phyloP scores from a whole-genome alignment of 1,284 basidiomycete species.

The Ceratobasidium papillatum region DNA sequence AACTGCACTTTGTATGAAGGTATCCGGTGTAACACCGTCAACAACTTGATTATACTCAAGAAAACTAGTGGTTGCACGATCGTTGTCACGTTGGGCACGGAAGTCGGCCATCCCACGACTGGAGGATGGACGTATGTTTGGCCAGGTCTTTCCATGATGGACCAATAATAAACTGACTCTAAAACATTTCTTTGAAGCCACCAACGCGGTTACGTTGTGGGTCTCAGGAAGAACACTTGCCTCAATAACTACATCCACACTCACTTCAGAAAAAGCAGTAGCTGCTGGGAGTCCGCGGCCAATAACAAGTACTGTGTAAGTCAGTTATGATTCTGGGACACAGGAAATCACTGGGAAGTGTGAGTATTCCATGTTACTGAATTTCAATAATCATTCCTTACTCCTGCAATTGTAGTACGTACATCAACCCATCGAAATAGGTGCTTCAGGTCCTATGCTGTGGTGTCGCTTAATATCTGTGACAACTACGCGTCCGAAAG shows the following conservation, averaged over 20 bases:
- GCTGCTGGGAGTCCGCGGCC: constrained; percentile 22
- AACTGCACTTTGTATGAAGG: constrained; percentile 35
- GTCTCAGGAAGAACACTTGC: background rate
- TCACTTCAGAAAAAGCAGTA: constrained; percentile 25
- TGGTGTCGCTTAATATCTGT: too few species aligned
- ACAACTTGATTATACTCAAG: constrained; percentile 37
- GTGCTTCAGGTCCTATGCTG: too few species aligned
- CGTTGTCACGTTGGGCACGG: constrained; percentile 35
- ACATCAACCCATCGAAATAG: too few species aligned
- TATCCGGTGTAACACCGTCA: constrained; percentile 21
- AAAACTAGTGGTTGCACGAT: constrained; percentile 36
- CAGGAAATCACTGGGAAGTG: constrained; percentile 39
- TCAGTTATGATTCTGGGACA: constrained; percentile 9
- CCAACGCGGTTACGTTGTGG: constrained; percentile 36
- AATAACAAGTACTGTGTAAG: constrained; percentile 39
- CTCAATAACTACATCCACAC: constrained; percentile 33
- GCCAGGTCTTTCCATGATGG: background rate
- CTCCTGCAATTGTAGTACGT: too few species aligned
- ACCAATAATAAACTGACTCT: too few species aligned
- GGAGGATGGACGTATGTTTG: constrained; percentile 11
- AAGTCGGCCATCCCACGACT: constrained; percentile 9
- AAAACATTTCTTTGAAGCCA: background rate
- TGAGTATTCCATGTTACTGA: background rate
- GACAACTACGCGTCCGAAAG: too few species aligned
- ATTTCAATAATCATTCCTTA: too few species aligned